Conservation (phyloP, 352 stramenopile genomes). For the Hyaloperonospora arabidopsidis region DNA sequence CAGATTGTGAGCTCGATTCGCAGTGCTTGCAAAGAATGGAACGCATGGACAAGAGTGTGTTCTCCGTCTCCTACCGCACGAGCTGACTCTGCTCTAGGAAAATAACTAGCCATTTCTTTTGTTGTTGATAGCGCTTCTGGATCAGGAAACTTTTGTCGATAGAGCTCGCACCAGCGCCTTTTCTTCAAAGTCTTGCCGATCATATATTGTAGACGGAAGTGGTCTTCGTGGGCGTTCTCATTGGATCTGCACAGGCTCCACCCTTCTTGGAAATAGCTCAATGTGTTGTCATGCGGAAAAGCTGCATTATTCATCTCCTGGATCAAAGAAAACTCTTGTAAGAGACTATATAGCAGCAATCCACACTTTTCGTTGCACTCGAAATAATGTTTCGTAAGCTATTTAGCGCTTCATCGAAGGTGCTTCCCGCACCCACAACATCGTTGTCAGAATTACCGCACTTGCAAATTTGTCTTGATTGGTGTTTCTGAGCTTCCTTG, state of each 20-base stretch:
- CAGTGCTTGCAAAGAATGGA: slow-evolving; percentile 65
- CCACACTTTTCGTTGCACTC: slow-evolving; percentile 72
- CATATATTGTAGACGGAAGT: slow-evolving; percentile 70
- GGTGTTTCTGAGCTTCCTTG: slow-evolving; percentile 9
- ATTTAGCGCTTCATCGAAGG: slow-evolving; percentile 25
- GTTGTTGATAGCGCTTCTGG: slow-evolving; percentile 16
- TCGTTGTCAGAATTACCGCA: slow-evolving; percentile 1
- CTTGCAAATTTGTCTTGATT: slow-evolving; percentile 11
- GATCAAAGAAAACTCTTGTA: slow-evolving; percentile 56
- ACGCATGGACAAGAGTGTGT: slow-evolving; percentile 66
- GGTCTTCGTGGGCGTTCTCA: slow-evolving; percentile 38
- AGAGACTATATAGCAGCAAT: slow-evolving; percentile 58
- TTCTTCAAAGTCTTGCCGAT: slow-evolving; percentile 70
- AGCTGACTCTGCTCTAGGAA: slow-evolving; percentile 45
- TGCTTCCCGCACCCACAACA: slow-evolving; percentile 11
- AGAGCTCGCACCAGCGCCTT: slow-evolving; percentile 28
- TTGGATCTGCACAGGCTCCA: slow-evolving; percentile 29
- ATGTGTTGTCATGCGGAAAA: slow-evolving; percentile 24
- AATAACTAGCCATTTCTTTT: slow-evolving; percentile 39
- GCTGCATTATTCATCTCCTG: slow-evolving; percentile 24
- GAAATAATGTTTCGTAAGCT: slow-evolving; percentile 30
- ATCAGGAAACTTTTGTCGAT: slow-evolving; percentile 3
- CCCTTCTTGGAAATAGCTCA: slow-evolving; percentile 36
- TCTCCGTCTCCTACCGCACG: slow-evolving; percentile 59
- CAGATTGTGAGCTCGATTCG: slow-evolving; percentile 43